These are phyloP conservation scores for Aspergillus brunneoviolaceus DNA, from an alignment of 2,329 filamentous ascomycete species.

Conservation along the genomic window DNA sequence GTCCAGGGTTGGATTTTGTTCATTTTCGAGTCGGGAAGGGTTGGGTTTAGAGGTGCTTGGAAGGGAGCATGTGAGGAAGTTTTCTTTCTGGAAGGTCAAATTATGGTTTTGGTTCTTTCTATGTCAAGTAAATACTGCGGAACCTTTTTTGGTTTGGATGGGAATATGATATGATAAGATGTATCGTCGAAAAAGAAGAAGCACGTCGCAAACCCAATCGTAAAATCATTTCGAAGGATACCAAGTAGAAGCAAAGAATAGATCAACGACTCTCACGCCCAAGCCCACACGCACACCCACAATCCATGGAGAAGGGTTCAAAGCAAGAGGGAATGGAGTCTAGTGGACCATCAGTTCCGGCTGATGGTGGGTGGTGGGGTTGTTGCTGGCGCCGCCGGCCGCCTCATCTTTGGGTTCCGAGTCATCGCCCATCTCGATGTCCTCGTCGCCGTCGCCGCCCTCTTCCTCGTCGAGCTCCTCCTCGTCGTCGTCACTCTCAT, in stretches of 20 bases:
- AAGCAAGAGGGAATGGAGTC: neutral
- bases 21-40: neutral
- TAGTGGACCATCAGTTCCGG: conserved; percentile 51
- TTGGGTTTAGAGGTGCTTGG: neutral
- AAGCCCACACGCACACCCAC: neutral
- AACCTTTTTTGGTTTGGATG: conserved; percentile 7
- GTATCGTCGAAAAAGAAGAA: conserved; percentile 17
- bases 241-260: conserved; percentile 8
- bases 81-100: neutral
- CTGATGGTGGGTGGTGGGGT: conserved; percentile 36
- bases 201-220: conserved; percentile 29
- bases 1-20: neutral
- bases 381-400: conserved; percentile 17
- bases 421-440: conserved; percentile 60
- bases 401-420: conserved; percentile 42
- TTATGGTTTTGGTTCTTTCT: conserved; percentile 23
- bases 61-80: neutral
- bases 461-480: conserved; percentile 67
- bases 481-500: conserved; percentile 71
- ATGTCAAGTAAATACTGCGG: conserved; percentile 27
- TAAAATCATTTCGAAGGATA: conserved; percentile 28
- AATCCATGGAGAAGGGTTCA: neutral
- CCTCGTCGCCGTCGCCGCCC: conserved; percentile 57
- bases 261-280: conserved; percentile 1
- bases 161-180: conserved; percentile 12